Percentiles rank a stretch among this genome's conserved stretches.
Conservation (phyloP, 805 yeast genomes). For the Saturnispora mendoncae region DNA sequence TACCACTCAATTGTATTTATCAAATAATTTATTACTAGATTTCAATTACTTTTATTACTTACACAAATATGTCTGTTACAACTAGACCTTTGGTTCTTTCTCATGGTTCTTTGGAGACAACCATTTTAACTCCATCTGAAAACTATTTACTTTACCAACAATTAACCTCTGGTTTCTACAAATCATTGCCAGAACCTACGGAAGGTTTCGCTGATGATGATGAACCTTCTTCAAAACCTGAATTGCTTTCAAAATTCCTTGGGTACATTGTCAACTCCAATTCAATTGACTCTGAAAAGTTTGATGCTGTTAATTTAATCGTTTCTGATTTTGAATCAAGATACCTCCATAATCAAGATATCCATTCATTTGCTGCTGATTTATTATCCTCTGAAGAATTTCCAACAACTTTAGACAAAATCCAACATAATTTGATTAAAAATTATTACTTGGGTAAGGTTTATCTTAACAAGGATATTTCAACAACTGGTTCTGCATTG, state of each 20-base stretch:
- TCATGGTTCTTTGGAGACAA: slow-evolving; percentile 85
- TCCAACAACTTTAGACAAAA: slow-evolving; percentile 65
- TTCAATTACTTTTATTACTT: not conserved
- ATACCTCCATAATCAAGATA: slow-evolving; percentile 67
- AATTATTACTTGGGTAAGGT: slow-evolving; percentile 52
- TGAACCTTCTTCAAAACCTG: slow-evolving; percentile 82
- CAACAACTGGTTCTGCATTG: slow-evolving; percentile 28
- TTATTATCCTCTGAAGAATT: slow-evolving; percentile 48
- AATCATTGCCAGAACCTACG: slow-evolving; percentile 67
- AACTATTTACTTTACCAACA: slow-evolving; percentile 76
- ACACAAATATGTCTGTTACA: slow-evolving; percentile 21
- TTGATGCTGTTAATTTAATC: slow-evolving; percentile 58
- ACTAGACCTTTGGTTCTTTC: slow-evolving; percentile 74
- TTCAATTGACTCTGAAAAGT: slow-evolving; percentile 25
- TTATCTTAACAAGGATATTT: slow-evolving; percentile 19
- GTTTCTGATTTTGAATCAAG: slow-evolving; percentile 78
- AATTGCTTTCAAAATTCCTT: slow-evolving; percentile 73
- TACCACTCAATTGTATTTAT: not conserved
- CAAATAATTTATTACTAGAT: not conserved
- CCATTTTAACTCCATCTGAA: slow-evolving; percentile 76
- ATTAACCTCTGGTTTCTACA: slow-evolving; percentile 76
- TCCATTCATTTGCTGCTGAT: slow-evolving; percentile 78
- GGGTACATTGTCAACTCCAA: slow-evolving; percentile 47
- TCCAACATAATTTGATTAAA: slow-evolving; percentile 59
- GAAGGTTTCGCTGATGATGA: slow-evolving; percentile 80